Evolutionary conservation across 2,329 filamentous ascomycete genomes (phyloP), one percentile per base, ranked within the genome.

Genomic region (Xylaria hypoxylon): DNA sequence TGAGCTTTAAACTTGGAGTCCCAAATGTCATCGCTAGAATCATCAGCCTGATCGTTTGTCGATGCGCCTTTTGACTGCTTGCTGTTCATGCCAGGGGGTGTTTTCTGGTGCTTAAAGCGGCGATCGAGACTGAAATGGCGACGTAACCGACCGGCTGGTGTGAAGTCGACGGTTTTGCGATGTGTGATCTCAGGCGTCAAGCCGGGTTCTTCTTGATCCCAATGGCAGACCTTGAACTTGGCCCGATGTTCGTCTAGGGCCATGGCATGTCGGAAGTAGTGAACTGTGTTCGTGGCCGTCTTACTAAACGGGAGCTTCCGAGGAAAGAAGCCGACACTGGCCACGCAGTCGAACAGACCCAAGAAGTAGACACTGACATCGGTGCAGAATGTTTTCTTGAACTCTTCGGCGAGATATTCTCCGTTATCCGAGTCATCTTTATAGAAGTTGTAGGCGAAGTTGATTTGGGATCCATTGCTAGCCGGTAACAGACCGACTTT

Each of bases 401-500:
- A 69, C 26, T 67, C 59, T 13, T 33, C 44, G 19, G 67, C 64
- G 4, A 69, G 60, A 26, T 67, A 60, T 33, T 45, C 38, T 55
- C 67, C 64, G 47, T 69, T 69, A 0, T 64, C 52, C 6, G 67
- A 67, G 40, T 62, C 64, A 10, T 69, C 60, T 59, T 69, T 69
- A 17, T 69, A 69, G 51, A 69, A 69, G 40, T 67, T 35, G 45
- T 69, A 69, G 38, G 67, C 67, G 47, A 69, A 69, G 33, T 69
- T 67, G 22, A 69, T 22, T 42, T 69, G 64, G 11, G 67, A 69
- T 22, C 56, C 60, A 31, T 69, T 69, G 22, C 67, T 68, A 13
- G 66, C 42, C 2, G 67, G 67, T 17, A 69, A 44, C 15, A 69
- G 24, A 10, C 67, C 67, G 11, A 69, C 67, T 52, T 69, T 69